A percentile compares a stretch with the other conserved stretches of the same genome.
Conservation (phyloP, 768 basidiomycete species). For the Rhodocollybia butyracea region DNA sequence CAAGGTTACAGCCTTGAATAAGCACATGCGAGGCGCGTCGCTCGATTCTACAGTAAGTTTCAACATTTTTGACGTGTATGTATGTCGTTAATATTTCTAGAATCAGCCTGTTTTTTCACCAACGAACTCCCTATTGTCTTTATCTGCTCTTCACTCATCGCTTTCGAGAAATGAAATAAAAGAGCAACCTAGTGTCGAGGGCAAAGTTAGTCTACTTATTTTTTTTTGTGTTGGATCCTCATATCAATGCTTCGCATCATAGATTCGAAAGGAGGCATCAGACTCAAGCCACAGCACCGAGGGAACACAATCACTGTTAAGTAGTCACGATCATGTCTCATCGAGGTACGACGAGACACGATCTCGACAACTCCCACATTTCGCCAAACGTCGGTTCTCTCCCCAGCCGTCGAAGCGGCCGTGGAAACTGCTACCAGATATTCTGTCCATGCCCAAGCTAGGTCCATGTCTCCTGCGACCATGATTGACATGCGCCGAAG, state of each 20-base stretch:
- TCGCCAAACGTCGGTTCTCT: not conserved
- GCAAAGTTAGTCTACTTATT: too few relatives aligned
- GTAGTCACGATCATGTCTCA: not conserved
- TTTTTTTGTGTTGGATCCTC: too few relatives aligned
- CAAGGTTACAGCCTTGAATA: not conserved
- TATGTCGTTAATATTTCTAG: not conserved
- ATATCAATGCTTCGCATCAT: not conserved
- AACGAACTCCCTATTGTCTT: not conserved
- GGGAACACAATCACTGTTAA: not conserved
- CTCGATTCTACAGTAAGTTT: not conserved
- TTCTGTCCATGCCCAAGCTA: not conserved
- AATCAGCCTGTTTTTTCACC: not conserved
- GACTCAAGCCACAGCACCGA: not conserved
- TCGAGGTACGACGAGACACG: not conserved
- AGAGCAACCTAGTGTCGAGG: not conserved
- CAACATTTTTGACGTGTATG: not conserved
- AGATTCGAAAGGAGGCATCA: not conserved
- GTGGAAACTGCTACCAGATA: not conserved
- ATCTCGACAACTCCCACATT: not conserved
- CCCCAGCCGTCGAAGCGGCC: conserved; percentile 4
- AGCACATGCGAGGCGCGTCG: not conserved
- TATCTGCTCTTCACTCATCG: not conserved
- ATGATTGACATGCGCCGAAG: not conserved
- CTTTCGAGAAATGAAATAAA: not conserved
- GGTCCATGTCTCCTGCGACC: not conserved